These are phyloP conservation scores for Kwoniella sp. DNA, from an alignment of 768 basidiomycete genomes.

Conservation along the genomic window DNA sequence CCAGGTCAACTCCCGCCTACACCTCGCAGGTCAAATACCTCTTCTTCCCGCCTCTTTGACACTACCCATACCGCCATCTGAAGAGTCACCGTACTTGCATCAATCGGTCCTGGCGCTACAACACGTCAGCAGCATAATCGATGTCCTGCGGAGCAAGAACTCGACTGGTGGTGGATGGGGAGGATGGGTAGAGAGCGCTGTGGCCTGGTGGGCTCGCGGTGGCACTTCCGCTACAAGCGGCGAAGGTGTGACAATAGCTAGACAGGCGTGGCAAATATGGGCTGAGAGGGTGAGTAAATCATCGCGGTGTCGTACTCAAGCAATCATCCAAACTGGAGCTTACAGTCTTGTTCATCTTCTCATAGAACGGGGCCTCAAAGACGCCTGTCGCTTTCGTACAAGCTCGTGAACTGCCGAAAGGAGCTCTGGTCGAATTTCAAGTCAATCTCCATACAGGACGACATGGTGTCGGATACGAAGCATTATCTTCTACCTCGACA, in stretches of 20 bases:
- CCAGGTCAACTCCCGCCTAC: constrained; percentile 75
- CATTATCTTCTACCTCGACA: background rate
- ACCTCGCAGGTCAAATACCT: constrained; percentile 93
- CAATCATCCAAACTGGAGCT: background rate
- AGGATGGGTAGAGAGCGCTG: constrained; percentile 66
- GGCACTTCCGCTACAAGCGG: background rate
- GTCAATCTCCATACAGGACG: constrained; percentile 54
- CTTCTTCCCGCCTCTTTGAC: constrained; percentile 73
- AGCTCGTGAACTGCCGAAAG: constrained; percentile 55
- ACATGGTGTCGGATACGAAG: constrained; percentile 2
- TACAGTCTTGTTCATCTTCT: constrained; percentile 4
- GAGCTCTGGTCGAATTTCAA: constrained; percentile 58
- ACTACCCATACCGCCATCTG: constrained; percentile 63
- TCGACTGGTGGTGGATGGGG: constrained; percentile 65
- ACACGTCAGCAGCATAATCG: constrained; percentile 71
- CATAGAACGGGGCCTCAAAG: constrained; percentile 31
- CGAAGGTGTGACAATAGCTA: constrained; percentile 24
- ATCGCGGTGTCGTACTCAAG: background rate
- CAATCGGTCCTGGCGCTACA: constrained; percentile 79
- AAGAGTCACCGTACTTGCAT: constrained; percentile 57
- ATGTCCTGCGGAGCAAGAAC: constrained; percentile 61
- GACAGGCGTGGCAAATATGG: constrained; percentile 46
- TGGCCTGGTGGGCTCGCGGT: constrained; percentile 67
- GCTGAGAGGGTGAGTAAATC: constrained; percentile 31
- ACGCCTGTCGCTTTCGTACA: constrained; percentile 51